Conservation (phyloP, 495 filamentous ascomycete genomes). For the Trichocladium uniseriatum region DNA sequence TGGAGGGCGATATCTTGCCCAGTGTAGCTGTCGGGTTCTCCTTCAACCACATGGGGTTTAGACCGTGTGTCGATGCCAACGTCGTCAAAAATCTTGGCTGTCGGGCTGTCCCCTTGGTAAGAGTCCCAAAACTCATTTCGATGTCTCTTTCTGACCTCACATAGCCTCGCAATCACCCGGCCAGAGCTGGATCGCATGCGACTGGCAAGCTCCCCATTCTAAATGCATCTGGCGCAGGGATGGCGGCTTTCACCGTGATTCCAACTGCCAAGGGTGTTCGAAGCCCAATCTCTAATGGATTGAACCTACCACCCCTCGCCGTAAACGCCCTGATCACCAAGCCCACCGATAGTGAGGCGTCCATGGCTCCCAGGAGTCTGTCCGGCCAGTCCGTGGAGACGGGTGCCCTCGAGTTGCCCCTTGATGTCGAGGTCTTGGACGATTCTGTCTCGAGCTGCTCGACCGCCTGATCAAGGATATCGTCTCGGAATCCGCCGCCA, state of each 20-base stretch:
- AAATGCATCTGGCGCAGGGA: no score
- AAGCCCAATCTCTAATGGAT: no score
- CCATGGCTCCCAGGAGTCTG: not conserved
- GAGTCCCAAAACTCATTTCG: not conserved
- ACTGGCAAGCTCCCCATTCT: not conserved
- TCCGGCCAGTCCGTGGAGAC: not conserved
- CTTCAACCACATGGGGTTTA: slow-evolving; percentile 22
- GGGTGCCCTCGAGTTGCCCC: no score
- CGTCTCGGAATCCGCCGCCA: slow-evolving; percentile 89
- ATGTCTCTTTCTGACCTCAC: not conserved
- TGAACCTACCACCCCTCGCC: no score
- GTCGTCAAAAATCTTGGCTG: slow-evolving; percentile 30
- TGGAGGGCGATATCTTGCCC: slow-evolving; percentile 35
- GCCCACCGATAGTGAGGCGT: no score
- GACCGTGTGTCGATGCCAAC: slow-evolving; percentile 26
- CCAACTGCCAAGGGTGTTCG: no score
- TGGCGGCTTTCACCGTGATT: no score
- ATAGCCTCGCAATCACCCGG: slow-evolving; percentile 6
- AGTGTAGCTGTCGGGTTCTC: slow-evolving; percentile 36
- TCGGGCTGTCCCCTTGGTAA: slow-evolving; percentile 29
- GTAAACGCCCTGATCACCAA: no score
- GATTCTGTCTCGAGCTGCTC: slow-evolving; percentile 83
- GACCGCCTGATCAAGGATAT: slow-evolving; percentile 98
- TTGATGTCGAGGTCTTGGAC: no score
- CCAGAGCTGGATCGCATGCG: not conserved